Evolutionary conservation across 106 monocot species (phyloP).

Genomic region (Platanthera zijinensis): DNA sequence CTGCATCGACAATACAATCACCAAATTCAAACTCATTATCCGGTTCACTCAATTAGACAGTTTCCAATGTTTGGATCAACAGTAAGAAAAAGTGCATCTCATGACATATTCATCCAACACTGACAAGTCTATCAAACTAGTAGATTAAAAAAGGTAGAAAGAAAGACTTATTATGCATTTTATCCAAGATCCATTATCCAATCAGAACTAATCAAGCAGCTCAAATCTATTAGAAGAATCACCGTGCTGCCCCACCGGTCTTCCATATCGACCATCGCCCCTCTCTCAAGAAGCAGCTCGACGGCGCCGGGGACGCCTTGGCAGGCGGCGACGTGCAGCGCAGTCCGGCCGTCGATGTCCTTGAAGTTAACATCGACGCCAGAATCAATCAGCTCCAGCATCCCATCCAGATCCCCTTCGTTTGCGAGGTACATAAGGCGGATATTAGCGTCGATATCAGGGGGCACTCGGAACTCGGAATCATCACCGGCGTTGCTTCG

Average conservation of each 20-base stretch:
- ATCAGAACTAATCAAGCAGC: constrained; percentile 10
- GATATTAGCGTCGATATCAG: constrained; percentile 19
- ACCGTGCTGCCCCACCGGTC: constrained; percentile 93
- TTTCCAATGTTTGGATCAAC: neutral
- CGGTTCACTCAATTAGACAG: neutral
- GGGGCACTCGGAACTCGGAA: constrained; percentile 9
- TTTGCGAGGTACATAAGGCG: constrained; percentile 76
- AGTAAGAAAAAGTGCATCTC: neutral
- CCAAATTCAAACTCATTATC: neutral
- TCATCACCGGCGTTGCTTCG: neutral
- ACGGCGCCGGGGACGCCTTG: constrained; percentile 60
- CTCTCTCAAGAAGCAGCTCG: constrained; percentile 44
- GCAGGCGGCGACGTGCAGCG: constrained; percentile 89
- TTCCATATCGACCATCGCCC: constrained; percentile 49
- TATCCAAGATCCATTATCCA: constrained; percentile 33
- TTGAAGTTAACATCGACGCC: constrained; percentile 62
- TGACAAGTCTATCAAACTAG: constrained; percentile 11
- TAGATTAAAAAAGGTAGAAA: neutral
- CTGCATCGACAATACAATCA: too few species aligned
- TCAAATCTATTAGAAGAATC: constrained; percentile 77
- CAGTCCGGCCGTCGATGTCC: constrained; percentile 76
- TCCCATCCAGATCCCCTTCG: constrained; percentile 73
- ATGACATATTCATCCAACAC: constrained; percentile 18
- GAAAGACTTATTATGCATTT: constrained; percentile 1
- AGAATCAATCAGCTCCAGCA: constrained; percentile 52